Percentiles rank a stretch among this genome's conserved stretches.
These are phyloP conservation scores for Beauveria medogensis DNA, from an alignment of 2,329 filamentous ascomycete genomes.

Conservation along the genomic window DNA sequence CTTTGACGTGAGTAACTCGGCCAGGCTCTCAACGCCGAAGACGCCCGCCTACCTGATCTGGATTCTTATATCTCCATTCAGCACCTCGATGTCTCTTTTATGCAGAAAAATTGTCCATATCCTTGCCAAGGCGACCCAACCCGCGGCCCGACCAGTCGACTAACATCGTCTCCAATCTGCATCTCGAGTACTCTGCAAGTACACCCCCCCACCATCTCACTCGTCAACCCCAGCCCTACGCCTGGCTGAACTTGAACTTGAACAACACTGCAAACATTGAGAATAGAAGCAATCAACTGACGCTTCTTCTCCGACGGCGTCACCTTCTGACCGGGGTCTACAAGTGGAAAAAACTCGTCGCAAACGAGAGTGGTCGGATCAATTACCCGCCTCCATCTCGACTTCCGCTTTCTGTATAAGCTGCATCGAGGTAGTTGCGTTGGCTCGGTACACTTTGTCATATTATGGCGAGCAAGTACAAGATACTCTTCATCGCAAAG, in stretches of 20 bases:
- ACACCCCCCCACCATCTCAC: conserved; percentile 5
- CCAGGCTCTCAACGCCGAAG: background rate
- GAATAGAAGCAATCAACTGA: conserved; percentile 3
- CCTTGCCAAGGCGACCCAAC: conserved; percentile 2
- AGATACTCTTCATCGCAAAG: background rate
- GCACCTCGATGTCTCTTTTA: background rate
- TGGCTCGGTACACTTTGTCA: conserved; percentile 2
- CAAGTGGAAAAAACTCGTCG: conserved; percentile 3
- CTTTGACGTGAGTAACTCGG: background rate
- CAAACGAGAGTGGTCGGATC: background rate
- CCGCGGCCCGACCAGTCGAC: background rate
- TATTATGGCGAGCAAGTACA: background rate
- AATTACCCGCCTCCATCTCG: background rate
- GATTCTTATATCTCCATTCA: conserved; percentile 8
- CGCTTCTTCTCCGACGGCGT: background rate
- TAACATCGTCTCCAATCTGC: conserved; percentile 3
- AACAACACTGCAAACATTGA: conserved; percentile 6
- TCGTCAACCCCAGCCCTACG: background rate
- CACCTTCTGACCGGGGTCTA: background rate
- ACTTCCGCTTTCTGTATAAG: conserved; percentile 4
- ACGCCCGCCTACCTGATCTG: background rate
- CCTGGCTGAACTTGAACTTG: background rate
- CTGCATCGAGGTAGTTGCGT: conserved; percentile 6
- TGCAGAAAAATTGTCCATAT: background rate
- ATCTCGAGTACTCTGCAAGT: background rate